phyloP scores from a whole-genome alignment of 1,284 basidiomycete genomes.

The Ganoderma lucidum region DNA sequence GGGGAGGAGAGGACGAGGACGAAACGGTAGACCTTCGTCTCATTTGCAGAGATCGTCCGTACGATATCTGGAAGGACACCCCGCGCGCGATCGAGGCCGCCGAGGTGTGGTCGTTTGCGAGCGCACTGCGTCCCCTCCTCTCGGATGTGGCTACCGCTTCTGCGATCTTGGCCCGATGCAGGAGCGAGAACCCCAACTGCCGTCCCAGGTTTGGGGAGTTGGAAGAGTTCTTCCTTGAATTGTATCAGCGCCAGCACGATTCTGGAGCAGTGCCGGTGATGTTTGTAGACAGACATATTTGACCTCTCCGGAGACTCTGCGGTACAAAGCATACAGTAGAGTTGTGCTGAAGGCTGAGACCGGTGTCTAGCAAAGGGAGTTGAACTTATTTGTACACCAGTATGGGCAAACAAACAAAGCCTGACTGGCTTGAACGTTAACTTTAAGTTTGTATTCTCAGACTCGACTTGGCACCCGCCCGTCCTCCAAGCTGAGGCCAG shows the following conservation, averaged over 20 bases:
- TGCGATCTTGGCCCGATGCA: conserved; percentile 6
- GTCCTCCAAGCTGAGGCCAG: too few species aligned
- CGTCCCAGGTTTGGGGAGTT: neutral
- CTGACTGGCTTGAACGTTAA: too few species aligned
- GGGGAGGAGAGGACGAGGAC: neutral
- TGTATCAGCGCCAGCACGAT: neutral
- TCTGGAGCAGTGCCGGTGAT: neutral
- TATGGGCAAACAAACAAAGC: too few species aligned
- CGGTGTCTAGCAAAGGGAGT: too few species aligned
- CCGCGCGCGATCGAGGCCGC: conserved; percentile 15
- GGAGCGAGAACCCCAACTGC: conserved; percentile 12
- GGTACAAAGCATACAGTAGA: neutral
- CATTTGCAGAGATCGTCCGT: neutral
- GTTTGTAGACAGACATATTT: neutral
- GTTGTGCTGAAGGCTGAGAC: too few species aligned
- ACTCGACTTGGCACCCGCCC: too few species aligned
- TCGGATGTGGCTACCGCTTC: neutral
- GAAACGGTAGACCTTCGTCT: neutral
- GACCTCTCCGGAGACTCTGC: neutral
- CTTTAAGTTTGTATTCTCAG: too few species aligned
- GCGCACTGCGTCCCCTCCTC: conserved; percentile 8
- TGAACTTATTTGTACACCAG: too few species aligned
- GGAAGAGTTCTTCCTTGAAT: neutral
- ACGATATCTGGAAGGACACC: conserved; percentile 11
- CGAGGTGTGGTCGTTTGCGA: conserved; percentile 16